phyloP scores from a whole-genome alignment of 2,329 filamentous ascomycete genomes.

The Trichophyton simii region DNA sequence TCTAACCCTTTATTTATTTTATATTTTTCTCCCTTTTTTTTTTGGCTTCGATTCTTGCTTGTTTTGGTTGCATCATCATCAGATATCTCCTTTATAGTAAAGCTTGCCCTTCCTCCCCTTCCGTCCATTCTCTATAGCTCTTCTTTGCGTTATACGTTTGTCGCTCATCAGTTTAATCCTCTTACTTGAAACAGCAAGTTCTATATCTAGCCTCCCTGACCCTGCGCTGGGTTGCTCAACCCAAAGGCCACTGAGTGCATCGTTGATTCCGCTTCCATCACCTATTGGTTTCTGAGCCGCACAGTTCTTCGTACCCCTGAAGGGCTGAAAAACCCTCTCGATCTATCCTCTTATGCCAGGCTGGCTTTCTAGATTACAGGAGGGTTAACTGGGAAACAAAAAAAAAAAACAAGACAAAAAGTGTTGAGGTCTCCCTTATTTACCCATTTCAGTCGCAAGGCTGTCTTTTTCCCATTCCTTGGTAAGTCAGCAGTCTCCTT shows the following conservation, averaged over 20 bases:
- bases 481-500: not conserved
- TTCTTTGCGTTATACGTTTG: not conserved
- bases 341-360: not conserved
- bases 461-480: not conserved
- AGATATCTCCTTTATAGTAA: not conserved
- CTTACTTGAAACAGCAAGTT: not conserved
- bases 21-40: not conserved
- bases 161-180: not conserved
- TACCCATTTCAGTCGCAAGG: not conserved
- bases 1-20: not conserved
- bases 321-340: not conserved
- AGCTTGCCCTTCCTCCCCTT: not conserved
- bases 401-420: no score
- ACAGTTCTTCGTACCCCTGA: not conserved
- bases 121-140: not conserved
- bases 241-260: not conserved
- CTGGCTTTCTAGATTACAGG: not conserved
- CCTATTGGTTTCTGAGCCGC: not conserved
- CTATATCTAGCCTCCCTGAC: not conserved
- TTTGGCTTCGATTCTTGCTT: not conserved
- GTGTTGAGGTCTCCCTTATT: not conserved
- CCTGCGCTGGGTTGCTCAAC: not conserved
- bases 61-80: not conserved
- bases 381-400: not conserved
- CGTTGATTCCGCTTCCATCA: not conserved